Percentiles rank a stretch among this genome's conserved stretches.
phyloP scores from a whole-genome alignment of 179 eudicot genomes.

The Camellia oleifera region DNA sequence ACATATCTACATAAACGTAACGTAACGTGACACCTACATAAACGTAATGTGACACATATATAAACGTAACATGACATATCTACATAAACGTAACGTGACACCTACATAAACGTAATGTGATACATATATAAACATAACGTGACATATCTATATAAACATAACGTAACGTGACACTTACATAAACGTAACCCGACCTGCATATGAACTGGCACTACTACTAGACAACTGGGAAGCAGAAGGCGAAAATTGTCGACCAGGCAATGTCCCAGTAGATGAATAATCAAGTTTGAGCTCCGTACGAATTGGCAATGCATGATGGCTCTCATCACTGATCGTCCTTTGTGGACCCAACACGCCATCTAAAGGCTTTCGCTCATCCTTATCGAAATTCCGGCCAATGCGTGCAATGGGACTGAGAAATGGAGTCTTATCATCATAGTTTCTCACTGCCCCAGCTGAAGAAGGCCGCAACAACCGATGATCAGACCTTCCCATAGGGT shows the following conservation, averaged over 20 bases:
- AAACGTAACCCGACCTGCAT: conserved; percentile 46
- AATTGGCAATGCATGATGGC: conserved; percentile 28
- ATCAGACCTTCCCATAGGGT: conserved; percentile 59
- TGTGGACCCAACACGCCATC: conserved; percentile 71
- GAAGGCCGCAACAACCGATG: conserved; percentile 63
- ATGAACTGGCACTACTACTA: conserved; percentile 34
- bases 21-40: too few species aligned
- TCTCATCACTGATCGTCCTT: conserved; percentile 66
- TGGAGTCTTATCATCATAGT: conserved; percentile 66
- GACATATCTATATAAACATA: too few species aligned
- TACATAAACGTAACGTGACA: too few species aligned
- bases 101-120: too few species aligned
- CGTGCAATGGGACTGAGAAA: conserved; percentile 44
- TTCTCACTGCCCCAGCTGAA: conserved; percentile 71
- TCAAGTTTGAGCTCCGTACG: conserved; percentile 47
- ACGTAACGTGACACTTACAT: too few species aligned
- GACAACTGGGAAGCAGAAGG: conserved; percentile 30
- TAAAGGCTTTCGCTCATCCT: conserved; percentile 91
- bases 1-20: too few species aligned
- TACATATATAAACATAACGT: too few species aligned
- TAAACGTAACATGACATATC: too few species aligned
- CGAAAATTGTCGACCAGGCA: conserved; percentile 26
- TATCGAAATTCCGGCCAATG: conserved; percentile 90
- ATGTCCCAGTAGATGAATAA: conserved; percentile 28
- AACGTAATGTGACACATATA: too few species aligned